phyloP scores from a whole-genome alignment of 495 filamentous ascomycete species.

The Penicillium chermesinum region DNA sequence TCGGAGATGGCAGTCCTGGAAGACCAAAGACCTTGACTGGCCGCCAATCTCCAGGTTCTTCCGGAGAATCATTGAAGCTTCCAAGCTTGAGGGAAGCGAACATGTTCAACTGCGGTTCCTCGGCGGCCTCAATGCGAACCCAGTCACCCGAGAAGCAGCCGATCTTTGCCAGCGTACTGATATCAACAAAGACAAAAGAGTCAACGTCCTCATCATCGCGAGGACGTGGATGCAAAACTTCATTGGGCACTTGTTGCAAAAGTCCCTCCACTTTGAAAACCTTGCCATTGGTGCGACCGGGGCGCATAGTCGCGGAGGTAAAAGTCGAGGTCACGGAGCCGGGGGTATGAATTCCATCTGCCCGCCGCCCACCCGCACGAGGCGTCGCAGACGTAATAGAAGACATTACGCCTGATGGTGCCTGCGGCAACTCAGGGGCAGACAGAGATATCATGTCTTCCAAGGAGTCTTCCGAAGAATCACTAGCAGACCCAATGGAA shows the following conservation, averaged over 20 bases:
- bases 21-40: conserved; percentile 83
- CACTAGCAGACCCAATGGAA: conserved; percentile 50
- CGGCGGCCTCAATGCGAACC: conserved; percentile 75
- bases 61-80: conserved; percentile 42
- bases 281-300: conserved; percentile 51
- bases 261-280: conserved; percentile 78
- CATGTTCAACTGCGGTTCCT: conserved; percentile 56
- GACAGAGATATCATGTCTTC: conserved; percentile 81
- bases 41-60: conserved; percentile 58
- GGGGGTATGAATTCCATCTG: conserved; percentile 67
- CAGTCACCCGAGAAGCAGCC: conserved; percentile 97
- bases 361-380: conserved; percentile 54
- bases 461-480: conserved; percentile 70
- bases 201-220: conserved; percentile 81
- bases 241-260: conserved; percentile 63
- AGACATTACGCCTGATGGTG: conserved; percentile 63
- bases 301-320: conserved; percentile 70
- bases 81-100: conserved; percentile 47
- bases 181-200: conserved; percentile 80
- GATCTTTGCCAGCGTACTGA: conserved; percentile 75
- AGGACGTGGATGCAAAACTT: conserved; percentile 79
- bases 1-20: conserved; percentile 56
- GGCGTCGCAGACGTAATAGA: conserved; percentile 68
- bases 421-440: conserved; percentile 67
- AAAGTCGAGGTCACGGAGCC: conserved; percentile 82